Evolutionary conservation across 1,139 yeast genomes (phyloP).

Genomic region (Wickerhamomyces sp.): DNA sequence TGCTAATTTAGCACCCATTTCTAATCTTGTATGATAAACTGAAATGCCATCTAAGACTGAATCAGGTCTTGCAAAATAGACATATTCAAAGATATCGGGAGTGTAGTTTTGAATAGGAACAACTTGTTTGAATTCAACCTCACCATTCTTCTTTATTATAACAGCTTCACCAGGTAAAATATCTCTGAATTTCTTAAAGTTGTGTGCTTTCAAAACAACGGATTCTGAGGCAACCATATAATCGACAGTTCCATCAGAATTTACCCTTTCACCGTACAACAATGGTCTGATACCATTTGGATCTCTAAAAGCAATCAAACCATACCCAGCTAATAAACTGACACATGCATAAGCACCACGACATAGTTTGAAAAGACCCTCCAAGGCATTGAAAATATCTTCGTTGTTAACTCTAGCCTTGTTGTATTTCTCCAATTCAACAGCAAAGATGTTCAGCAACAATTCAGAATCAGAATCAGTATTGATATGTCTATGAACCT

Average conservation of each 20-base stretch:
- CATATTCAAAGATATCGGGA: slow-evolving; percentile 96
- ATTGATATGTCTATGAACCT: slow-evolving; percentile 93
- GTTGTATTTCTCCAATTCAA: slow-evolving; percentile 86
- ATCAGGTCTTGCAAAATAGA: slow-evolving; percentile 96
- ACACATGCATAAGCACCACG: slow-evolving; percentile 97
- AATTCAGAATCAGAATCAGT: slow-evolving; percentile 96
- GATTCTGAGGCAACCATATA: slow-evolving; percentile 96
- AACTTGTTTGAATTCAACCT: slow-evolving; percentile 83
- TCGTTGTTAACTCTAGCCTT: slow-evolving; percentile 89
- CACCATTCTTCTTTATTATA: slow-evolving; percentile 68
- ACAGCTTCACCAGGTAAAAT: slow-evolving; percentile 95
- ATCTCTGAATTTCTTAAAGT: slow-evolving; percentile 75
- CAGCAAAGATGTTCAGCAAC: slow-evolving; percentile 81
- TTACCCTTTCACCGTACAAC: slow-evolving; percentile 72
- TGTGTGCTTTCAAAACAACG: slow-evolving; percentile 92
- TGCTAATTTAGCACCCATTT: slow-evolving; percentile 92
- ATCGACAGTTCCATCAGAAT: slow-evolving; percentile 69
- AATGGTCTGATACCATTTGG: slow-evolving; percentile 96
- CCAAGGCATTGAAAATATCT: slow-evolving; percentile 81
- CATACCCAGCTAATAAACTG: slow-evolving; percentile 95
- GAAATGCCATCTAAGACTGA: slow-evolving; percentile 93
- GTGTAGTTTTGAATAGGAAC: slow-evolving; percentile 75
- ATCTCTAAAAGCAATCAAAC: slow-evolving; percentile 92
- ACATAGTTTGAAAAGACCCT: slow-evolving; percentile 72
- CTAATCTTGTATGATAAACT: slow-evolving; percentile 87